phyloP scores from a whole-genome alignment of 2,329 filamentous ascomycete genomes.

The Fusarium xylarioides region DNA sequence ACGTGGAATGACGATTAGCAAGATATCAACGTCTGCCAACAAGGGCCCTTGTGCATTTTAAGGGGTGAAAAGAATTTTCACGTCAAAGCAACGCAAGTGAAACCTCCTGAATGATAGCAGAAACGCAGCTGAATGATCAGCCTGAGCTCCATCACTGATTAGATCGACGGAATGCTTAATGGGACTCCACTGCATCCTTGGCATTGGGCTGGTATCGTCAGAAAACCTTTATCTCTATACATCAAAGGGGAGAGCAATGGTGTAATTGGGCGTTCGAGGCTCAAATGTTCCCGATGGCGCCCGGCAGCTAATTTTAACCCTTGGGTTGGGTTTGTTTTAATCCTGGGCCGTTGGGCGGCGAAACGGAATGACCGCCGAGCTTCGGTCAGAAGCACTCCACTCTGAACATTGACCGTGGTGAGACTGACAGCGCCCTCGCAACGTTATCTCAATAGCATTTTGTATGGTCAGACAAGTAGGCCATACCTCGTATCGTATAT shows the following conservation, averaged over 20 bases:
- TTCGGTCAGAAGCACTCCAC: slow-evolving; percentile 19
- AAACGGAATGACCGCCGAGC: slow-evolving; percentile 23
- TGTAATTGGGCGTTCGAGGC: slow-evolving; percentile 13
- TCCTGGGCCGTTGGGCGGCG: slow-evolving; percentile 28
- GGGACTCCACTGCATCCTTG: background rate
- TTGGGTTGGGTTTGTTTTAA: slow-evolving; percentile 13
- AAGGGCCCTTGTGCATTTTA: background rate
- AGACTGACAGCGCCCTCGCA: background rate
- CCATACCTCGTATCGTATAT: background rate
- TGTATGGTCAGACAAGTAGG: background rate
- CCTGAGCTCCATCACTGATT: background rate
- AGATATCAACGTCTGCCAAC: background rate
- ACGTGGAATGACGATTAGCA: background rate
- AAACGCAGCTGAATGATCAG: background rate
- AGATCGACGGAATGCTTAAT: background rate
- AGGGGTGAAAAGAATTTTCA: background rate
- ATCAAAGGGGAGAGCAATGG: background rate
- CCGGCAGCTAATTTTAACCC: slow-evolving; percentile 29
- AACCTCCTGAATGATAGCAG: background rate
- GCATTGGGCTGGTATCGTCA: background rate
- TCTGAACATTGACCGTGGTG: background rate
- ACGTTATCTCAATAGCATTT: background rate
- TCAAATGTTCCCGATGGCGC: slow-evolving; percentile 8
- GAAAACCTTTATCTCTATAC: slow-evolving; percentile 1
- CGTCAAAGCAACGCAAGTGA: background rate